Conservation (phyloP, 768 basidiomycete species). For the Podaxis sp. region DNA sequence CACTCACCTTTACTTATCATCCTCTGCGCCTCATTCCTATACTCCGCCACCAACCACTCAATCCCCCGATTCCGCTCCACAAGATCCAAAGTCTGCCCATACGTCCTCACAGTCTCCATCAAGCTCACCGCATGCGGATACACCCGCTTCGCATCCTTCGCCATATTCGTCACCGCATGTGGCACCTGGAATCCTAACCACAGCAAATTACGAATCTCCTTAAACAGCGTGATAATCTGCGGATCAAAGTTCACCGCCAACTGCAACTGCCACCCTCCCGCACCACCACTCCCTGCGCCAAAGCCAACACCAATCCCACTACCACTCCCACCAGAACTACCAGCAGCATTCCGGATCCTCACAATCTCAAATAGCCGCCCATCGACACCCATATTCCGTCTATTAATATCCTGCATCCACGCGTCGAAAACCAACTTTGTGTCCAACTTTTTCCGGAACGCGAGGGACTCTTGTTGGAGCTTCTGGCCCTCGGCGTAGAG, state of each 20-base stretch:
- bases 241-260: constrained; percentile 97
- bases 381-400: constrained; percentile 86
- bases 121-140: constrained; percentile 97
- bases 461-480: constrained; percentile 83
- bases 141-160: constrained; percentile 97
- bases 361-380: constrained; percentile 94
- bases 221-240: constrained; percentile 97
- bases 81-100: constrained; percentile 90
- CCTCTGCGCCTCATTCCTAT: constrained; percentile 86
- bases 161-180: constrained; percentile 92
- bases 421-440: constrained; percentile 93
- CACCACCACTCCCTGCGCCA: constrained; percentile 23
- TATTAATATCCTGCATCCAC: constrained; percentile 93
- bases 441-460: constrained; percentile 95
- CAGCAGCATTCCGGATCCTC: constrained; percentile 40
- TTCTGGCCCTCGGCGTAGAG: constrained; percentile 99
- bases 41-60: constrained; percentile 92
- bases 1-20: constrained; percentile 81
- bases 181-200: constrained; percentile 97
- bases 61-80: constrained; percentile 89
- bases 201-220: constrained; percentile 92
- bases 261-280: constrained; percentile 61
- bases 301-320: constrained; percentile 60
- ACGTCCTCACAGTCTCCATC: constrained; percentile 99
- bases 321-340: constrained; percentile 64